Conservation (phyloP, 2,329 filamentous ascomycete species). For the Cercospora zeina region DNA sequence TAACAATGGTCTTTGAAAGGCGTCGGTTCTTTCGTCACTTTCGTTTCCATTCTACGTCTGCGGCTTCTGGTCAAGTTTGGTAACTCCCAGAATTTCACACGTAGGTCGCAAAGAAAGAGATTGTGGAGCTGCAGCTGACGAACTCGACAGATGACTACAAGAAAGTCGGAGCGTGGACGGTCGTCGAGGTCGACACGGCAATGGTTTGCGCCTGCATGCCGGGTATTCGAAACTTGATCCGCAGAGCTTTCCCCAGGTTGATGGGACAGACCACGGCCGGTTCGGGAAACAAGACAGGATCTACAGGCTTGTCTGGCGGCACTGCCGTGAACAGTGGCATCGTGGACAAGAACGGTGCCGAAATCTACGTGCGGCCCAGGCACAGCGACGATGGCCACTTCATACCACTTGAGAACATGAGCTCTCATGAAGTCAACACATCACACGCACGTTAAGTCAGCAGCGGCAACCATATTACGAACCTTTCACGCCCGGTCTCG, state of each 20-base stretch:
- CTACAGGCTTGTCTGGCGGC: slow-evolving; percentile 19
- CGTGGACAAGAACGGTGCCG: slow-evolving; percentile 17
- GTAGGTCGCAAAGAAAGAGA: neutral
- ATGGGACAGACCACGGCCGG: slow-evolving; percentile 20
- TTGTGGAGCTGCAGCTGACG: neutral
- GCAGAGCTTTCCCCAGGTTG: slow-evolving; percentile 21
- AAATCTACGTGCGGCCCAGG: slow-evolving; percentile 21
- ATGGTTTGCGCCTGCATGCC: slow-evolving; percentile 30
- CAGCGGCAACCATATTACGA: neutral
- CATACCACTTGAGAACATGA: slow-evolving; percentile 49
- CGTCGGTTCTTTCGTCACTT: slow-evolving; percentile 26
- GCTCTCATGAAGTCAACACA: slow-evolving; percentile 41
- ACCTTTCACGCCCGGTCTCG: slow-evolving; percentile 4
- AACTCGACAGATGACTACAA: slow-evolving; percentile 25
- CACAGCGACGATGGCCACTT: slow-evolving; percentile 27
- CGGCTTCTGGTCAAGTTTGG: slow-evolving; percentile 24
- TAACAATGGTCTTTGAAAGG: slow-evolving; percentile 12
- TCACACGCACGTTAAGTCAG: neutral
- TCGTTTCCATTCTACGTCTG: slow-evolving; percentile 26
- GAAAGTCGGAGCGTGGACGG: slow-evolving; percentile 26
- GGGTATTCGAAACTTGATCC: slow-evolving; percentile 27
- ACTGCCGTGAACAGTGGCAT: slow-evolving; percentile 23
- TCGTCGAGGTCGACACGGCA: slow-evolving; percentile 26
- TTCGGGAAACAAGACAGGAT: slow-evolving; percentile 1
- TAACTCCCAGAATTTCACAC: slow-evolving; percentile 24